Evolutionary conservation across 1,139 yeast species (phyloP), one percentile per base, ranked within the genome.

Genomic region (Suhomyces panamericanus): DNA sequence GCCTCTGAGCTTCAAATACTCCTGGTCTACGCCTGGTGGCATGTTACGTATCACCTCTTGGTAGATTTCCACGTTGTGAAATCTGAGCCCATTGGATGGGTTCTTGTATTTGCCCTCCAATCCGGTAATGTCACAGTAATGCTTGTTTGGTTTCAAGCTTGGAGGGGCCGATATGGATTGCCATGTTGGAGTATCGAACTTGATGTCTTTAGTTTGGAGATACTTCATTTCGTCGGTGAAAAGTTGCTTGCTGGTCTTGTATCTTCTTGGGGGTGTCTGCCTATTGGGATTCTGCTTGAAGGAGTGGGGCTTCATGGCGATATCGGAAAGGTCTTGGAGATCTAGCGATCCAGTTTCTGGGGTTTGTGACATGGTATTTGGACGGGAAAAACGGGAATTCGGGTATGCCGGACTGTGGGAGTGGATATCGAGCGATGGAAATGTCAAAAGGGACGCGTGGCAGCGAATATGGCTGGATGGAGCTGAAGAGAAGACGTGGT

Each of bases 101-200:
- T 86, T 78, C 59, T 79, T 84, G 70, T 93, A 93, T 38, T 67
- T 76, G 0, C 91, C 95, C 43, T 81, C 85, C 22, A 93, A 71
- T 0, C 99, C 99, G 0, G 99, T 93, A 42, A 93, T 83, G 63
- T 93, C 99, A 67, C 99, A 93, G 68, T 90, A 93, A 57, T 83
- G 85, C 66, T 86, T 88, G 16, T 75, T 71, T 0, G 98, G 98
- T 54, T 73, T 77, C 53, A 91, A 67, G 6, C 95, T 85, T 0
- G 99, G 99, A 2, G 97, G 96, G 0, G 97, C 96, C 29, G 80
- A 81, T 8, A 91, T 70, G 15, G 83, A 77, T 41, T 77, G 72
- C 60, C 79, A 84, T 0, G 88, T 83, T 6, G 85, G 75, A 1
- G 79, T 73, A 46, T 77, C 75, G 46, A 70, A 66, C 38, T 69